Conservation (phyloP, 129 eudicot species). For the Logfia minima region DNA sequence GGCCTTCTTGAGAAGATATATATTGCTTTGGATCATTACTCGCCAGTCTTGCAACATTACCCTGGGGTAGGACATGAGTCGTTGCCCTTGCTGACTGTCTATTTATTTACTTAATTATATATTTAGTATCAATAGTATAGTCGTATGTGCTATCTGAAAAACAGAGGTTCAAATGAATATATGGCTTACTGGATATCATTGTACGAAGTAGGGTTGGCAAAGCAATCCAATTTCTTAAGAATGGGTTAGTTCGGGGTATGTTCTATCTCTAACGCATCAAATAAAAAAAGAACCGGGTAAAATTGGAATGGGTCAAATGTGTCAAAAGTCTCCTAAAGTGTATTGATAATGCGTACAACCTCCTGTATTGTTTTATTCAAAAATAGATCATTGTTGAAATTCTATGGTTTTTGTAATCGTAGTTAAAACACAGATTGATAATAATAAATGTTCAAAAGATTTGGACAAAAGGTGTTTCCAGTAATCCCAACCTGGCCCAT, state of each 20-base stretch:
- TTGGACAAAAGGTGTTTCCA: not conserved
- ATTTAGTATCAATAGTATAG: not conserved
- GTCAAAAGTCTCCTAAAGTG: not conserved
- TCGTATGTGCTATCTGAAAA: not conserved
- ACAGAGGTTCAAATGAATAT: not conserved
- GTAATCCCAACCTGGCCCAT: not conserved
- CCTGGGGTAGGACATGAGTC: constrained; percentile 72
- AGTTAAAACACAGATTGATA: not conserved
- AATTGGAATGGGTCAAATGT: not conserved
- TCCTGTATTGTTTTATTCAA: not conserved
- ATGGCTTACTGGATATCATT: not conserved
- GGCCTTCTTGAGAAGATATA: constrained; percentile 82
- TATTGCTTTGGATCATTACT: constrained; percentile 92
- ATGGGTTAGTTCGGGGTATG: not conserved
- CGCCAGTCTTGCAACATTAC: constrained; percentile 85
- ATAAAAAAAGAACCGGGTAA: not conserved
- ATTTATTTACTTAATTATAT: not conserved
- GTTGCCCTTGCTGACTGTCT: not conserved
- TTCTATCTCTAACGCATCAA: not conserved
- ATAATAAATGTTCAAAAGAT: not conserved
- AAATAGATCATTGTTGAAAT: not conserved
- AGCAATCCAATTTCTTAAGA: not conserved
- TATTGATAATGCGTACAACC: not conserved
- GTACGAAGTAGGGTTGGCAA: not conserved
- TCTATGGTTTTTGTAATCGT: not conserved